phyloP scores from a whole-genome alignment of 345 rosid species.

The Conringia planisiliqua region DNA sequence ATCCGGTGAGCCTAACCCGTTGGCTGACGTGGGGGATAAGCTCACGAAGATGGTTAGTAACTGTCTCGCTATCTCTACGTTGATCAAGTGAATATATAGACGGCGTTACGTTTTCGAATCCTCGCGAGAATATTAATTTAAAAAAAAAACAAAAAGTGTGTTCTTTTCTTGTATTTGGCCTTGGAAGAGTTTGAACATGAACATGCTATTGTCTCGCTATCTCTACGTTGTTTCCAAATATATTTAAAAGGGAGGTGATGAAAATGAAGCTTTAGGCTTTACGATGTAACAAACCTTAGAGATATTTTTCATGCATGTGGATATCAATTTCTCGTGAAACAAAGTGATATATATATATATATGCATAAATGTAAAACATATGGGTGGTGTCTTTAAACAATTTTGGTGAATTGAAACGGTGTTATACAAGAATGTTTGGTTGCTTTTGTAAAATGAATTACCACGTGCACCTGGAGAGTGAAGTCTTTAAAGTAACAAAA shows the following conservation, averaged over 20 bases:
- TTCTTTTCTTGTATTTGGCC: neutral
- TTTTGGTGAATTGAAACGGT: neutral
- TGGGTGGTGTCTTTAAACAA: neutral
- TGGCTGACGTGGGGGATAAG: slow-evolving; percentile 22
- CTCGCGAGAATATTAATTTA: neutral
- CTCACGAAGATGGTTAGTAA: slow-evolving; percentile 45
- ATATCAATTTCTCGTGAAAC: slow-evolving; percentile 3
- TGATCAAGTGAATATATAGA: slow-evolving; percentile 23
- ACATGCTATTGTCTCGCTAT: neutral
- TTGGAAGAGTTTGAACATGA: slow-evolving; percentile 15
- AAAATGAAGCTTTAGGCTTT: slow-evolving; percentile 1
- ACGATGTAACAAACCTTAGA: neutral
- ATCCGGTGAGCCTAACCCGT: slow-evolving; percentile 31
- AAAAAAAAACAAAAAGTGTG: neutral
- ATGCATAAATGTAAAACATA: neutral
- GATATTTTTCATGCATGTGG: neutral
- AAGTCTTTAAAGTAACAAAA: too few relatives aligned
- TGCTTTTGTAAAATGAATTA: neutral
- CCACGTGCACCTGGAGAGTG: neutral
- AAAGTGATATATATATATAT: neutral
- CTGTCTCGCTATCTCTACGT: slow-evolving; percentile 53
- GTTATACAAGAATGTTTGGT: neutral
- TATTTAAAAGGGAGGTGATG: neutral
- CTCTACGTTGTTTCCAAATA: slow-evolving; percentile 6
- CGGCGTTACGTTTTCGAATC: neutral